Evolutionary conservation across 768 basidiomycete genomes (phyloP).

Genomic region (Tricholoma flavovirens): DNA sequence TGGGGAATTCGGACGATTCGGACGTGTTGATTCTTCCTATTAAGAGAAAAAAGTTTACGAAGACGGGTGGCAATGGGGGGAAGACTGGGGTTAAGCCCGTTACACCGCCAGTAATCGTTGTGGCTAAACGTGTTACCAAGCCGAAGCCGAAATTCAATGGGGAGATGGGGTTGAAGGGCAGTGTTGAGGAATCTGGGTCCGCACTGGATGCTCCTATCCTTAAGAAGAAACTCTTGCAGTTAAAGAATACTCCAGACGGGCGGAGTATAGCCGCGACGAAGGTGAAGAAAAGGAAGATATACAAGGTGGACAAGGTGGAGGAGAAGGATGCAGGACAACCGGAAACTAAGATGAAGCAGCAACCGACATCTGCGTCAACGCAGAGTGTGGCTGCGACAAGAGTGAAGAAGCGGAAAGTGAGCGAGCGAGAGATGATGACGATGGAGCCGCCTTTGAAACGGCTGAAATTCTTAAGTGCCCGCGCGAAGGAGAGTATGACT

Average conservation of each 20-base stretch:
- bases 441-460: conserved; percentile 29
- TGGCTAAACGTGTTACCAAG: neutral
- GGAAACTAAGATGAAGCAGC: conserved; percentile 15
- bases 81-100: neutral
- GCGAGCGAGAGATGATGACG: conserved; percentile 5
- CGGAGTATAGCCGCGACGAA: conserved; percentile 23
- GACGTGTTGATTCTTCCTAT: conserved; percentile 6
- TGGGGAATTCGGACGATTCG: conserved; percentile 5
- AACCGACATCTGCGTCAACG: neutral
- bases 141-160: neutral
- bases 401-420: conserved; percentile 27
- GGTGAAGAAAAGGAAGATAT: conserved; percentile 26
- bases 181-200: neutral
- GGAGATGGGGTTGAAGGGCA: neutral
- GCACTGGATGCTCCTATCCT: neutral
- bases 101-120: neutral
- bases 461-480: conserved; percentile 11
- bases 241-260: conserved; percentile 7
- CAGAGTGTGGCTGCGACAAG: conserved; percentile 26
- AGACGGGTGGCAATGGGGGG: neutral
- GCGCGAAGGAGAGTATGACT: neutral
- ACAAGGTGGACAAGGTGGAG: conserved; percentile 19
- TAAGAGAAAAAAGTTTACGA: conserved; percentile 3
- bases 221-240: conserved; percentile 11
- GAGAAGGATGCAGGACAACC: conserved; percentile 25